Evolutionary conservation across 495 filamentous ascomycete species (phyloP).

Genomic region (Podospora pseudoanserina): DNA sequence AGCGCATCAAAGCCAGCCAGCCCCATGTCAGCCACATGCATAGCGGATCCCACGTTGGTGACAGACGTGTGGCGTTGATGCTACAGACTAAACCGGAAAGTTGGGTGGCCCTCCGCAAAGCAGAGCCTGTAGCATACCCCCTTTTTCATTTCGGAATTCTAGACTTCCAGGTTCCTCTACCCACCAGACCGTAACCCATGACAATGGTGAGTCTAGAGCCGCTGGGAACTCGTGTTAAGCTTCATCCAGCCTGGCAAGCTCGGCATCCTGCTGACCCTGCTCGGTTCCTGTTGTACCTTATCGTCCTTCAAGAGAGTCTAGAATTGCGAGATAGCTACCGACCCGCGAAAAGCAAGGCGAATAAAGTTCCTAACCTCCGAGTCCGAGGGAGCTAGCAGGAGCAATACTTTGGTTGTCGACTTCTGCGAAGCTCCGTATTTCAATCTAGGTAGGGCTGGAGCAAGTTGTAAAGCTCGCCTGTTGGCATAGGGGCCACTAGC

Average conservation of each 20-base stretch:
- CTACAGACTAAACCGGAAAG: background rate
- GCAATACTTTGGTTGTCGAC: background rate
- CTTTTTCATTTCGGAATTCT: slow-evolving; percentile 23
- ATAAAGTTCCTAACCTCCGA: background rate
- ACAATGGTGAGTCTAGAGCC: background rate
- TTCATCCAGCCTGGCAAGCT: background rate
- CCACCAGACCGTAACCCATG: background rate
- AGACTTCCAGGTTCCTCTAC: slow-evolving; percentile 17
- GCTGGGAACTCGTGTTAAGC: background rate
- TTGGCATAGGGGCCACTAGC: background rate
- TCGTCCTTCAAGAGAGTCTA: background rate
- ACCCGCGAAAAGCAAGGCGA: background rate
- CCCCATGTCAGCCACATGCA: background rate
- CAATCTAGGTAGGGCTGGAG: background rate
- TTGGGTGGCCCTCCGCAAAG: background rate
- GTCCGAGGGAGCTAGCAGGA: background rate
- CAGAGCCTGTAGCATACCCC: background rate
- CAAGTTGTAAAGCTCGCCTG: background rate
- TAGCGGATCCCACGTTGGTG: background rate
- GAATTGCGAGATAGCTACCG: background rate
- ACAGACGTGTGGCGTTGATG: background rate
- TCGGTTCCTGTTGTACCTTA: background rate
- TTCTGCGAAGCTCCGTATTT: background rate
- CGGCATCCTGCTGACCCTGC: background rate
- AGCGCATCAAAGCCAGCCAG: background rate